Base-by-base conservation (phyloP, 331 rosid species). In the Quercus tomentella region DNA sequence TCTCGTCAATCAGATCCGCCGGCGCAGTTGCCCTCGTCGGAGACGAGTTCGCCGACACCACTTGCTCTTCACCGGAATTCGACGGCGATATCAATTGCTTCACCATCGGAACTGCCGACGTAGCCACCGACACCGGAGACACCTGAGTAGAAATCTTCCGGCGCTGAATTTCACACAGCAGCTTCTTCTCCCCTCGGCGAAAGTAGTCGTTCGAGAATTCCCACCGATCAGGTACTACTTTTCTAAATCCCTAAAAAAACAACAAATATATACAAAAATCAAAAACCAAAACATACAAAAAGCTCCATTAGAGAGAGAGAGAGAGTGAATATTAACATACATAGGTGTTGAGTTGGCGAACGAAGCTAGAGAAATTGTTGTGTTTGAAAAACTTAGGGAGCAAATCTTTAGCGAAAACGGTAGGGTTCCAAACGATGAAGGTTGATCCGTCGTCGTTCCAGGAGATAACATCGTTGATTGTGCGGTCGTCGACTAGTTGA, bases 401-500 rank as follows among this genome's bases (percentile, higher is more conserved):
- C 87, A 94, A 87, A 82, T 92, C 97, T 43, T 91, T 88, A 22
- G 99, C 97, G 76, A 95, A 95, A 41, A 90, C 88, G 74, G 93
- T 89, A 31, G 99, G 92, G 80, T 95, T 90, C 97, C 97, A 91
- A 11, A 95, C 99, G 85, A 95, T 77, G 84, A 95, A 95, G 68
- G 92, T 85, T 55, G 99, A 89, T 84, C 99, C 99, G 79, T 91
- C 96, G 35, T 90, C 89, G 89, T 86, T 91, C 99, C 99, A 95
- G 0, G 99, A 90, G 68, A 95, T 91, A 7, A 95, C 96, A 25
- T 91, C 97, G 73, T 95, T 88, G 41, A 90, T 87, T 6, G 88
- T 25, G 16, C 83, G 89, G 77, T 93, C 98, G 66, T 93, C 96
- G 4, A 95, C 98, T 30, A 95, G 91, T 77, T 88, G 90, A 60